phyloP scores from a whole-genome alignment of 495 filamentous ascomycete genomes.

The Penicillium pancosmium region DNA sequence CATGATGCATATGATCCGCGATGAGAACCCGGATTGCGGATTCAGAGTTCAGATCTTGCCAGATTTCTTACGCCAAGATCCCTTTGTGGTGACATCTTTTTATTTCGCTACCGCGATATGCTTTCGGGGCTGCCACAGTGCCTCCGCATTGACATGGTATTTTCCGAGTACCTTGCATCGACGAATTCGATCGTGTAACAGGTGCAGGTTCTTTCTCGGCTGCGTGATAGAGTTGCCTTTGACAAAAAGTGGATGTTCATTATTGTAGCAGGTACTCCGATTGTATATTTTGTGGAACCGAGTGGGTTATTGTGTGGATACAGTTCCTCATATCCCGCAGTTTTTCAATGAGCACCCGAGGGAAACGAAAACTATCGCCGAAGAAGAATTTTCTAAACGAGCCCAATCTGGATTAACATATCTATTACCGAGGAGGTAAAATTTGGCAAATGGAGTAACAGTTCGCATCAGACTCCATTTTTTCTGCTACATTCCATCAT shows the following conservation, averaged over 20 bases:
- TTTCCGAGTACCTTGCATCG: constrained; percentile 6
- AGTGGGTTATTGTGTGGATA: neutral
- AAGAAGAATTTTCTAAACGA: neutral
- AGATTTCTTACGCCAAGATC: neutral
- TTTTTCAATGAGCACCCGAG: neutral
- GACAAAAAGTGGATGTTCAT: neutral
- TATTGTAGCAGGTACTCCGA: too few species aligned
- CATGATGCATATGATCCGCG: constrained; percentile 19
- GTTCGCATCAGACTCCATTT: neutral
- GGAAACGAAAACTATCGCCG: neutral
- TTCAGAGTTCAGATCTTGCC: constrained; percentile 1
- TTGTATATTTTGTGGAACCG: constrained; percentile 7
- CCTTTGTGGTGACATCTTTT: neutral
- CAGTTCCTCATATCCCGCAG: constrained; percentile 4
- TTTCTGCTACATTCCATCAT: neutral
- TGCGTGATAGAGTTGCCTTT: constrained; percentile 2
- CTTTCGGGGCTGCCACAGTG: neutral
- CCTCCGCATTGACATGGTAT: constrained; percentile 2
- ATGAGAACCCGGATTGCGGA: constrained; percentile 21
- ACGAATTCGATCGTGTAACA: neutral
- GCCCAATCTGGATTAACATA: neutral
- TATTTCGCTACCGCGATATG: neutral
- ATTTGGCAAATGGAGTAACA: neutral
- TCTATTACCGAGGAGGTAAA: neutral
- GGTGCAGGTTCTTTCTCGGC: neutral